Conservation (phyloP, 352 stramenopile genomes). For the Phytophthora sp. region DNA sequence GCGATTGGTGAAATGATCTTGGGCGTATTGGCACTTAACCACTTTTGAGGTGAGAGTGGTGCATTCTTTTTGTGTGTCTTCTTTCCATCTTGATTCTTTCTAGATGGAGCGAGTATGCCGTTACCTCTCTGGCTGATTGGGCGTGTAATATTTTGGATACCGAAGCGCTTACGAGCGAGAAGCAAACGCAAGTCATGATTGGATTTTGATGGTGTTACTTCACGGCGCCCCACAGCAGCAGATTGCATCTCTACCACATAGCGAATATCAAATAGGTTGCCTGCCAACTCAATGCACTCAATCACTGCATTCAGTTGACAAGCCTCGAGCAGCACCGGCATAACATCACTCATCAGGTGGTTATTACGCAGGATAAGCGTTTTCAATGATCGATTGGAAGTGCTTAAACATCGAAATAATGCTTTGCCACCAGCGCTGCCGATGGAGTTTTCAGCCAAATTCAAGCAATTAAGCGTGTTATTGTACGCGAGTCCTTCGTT, state of each 20-base stretch:
- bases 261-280: conserved; percentile 63
- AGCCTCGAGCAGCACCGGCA: conserved; percentile 35
- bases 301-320: conserved; percentile 54
- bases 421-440: conserved; percentile 52
- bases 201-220: conserved; percentile 11
- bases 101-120: conserved; percentile 6
- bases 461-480: conserved; percentile 52
- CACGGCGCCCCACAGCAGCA: conserved; percentile 39
- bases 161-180: conserved; percentile 51
- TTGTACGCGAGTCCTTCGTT: conserved; percentile 49
- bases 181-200: conserved; percentile 57
- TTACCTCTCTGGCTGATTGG: conserved; percentile 15
- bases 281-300: conserved; percentile 49
- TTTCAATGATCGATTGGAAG: conserved; percentile 44
- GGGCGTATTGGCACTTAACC: conserved; percentile 40
- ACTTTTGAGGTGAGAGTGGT: conserved; percentile 59
- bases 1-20: conserved; percentile 28
- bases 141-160: conserved; percentile 1
- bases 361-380: conserved; percentile 73
- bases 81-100: conserved; percentile 2
- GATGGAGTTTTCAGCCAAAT: conserved; percentile 67
- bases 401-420: conserved; percentile 51
- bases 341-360: conserved; percentile 57
- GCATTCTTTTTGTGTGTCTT: conserved; percentile 20
- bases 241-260: conserved; percentile 38